These are phyloP conservation scores for Albifimbria verrucaria DNA, from an alignment of 2,329 filamentous ascomycete species.

Conservation along the genomic window DNA sequence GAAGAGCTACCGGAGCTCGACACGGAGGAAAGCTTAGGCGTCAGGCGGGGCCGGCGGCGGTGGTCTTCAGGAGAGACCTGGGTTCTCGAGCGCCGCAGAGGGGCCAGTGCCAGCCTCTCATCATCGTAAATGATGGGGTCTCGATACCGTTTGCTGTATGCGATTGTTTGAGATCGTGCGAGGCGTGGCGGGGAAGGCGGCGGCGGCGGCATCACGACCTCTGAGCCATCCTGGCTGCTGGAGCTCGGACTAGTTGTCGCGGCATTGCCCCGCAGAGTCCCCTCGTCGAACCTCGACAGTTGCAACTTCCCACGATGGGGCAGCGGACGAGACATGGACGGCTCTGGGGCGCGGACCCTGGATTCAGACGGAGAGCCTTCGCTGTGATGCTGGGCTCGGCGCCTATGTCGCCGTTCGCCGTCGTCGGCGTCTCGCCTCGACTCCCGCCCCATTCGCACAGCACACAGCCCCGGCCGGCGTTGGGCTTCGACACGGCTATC, in stretches of 20 bases:
- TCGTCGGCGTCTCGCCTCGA: constrained; percentile 25
- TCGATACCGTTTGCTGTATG: constrained; percentile 23
- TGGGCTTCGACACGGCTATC: constrained; percentile 21
- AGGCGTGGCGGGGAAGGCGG: constrained; percentile 22
- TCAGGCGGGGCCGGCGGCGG: background rate
- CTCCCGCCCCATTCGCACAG: constrained; percentile 26
- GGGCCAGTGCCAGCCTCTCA: constrained; percentile 1
- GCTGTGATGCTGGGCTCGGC: constrained; percentile 18
- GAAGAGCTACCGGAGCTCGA: constrained; percentile 6
- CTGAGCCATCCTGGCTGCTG: constrained; percentile 24
- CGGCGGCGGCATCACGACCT: constrained; percentile 24
- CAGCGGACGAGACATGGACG: constrained; percentile 18
- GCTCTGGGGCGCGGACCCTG: background rate
- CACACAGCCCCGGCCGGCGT: constrained; percentile 17
- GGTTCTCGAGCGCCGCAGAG: constrained; percentile 6
- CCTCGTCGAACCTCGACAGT: constrained; percentile 29
- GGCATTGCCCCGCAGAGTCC: constrained; percentile 20
- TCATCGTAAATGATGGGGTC: constrained; percentile 22
- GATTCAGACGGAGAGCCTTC: constrained; percentile 11
- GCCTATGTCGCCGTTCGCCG: constrained; percentile 21
- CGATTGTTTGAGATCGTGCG: constrained; percentile 24
- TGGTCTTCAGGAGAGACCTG: background rate
- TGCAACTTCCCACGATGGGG: constrained; percentile 22
- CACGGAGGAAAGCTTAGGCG: background rate
- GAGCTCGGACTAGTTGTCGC: constrained; percentile 8